A percentile compares a stretch with the other conserved stretches of the same genome.
Conservation (phyloP, 2,329 filamentous ascomycete genomes). For the Penicillium janthinellum region DNA sequence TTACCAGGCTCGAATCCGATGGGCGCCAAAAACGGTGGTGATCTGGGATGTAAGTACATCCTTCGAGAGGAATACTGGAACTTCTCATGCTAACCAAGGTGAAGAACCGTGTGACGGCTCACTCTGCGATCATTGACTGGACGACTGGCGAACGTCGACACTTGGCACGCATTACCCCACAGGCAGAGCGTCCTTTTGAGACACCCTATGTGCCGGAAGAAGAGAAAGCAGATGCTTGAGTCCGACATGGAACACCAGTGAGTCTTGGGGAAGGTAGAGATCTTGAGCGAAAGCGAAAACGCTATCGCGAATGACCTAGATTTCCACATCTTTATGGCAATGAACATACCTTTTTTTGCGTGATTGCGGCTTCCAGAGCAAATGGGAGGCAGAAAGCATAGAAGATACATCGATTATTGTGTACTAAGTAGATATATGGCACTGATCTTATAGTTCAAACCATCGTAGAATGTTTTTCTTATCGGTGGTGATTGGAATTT, state of each 20-base stretch:
- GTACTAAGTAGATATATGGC: too few relatives aligned
- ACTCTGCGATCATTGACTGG: slow-evolving; percentile 40
- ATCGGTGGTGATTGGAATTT: too few relatives aligned
- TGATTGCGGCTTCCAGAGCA: not conserved
- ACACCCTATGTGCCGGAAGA: slow-evolving; percentile 19
- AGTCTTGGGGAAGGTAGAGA: not conserved
- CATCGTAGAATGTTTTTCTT: too few relatives aligned
- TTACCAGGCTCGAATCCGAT: slow-evolving; percentile 30
- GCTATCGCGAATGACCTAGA: too few relatives aligned
- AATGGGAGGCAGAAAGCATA: not conserved
- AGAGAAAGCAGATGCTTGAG: not conserved
- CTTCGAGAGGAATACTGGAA: slow-evolving; percentile 13
- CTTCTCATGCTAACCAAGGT: slow-evolving; percentile 22
- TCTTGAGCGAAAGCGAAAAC: too few relatives aligned
- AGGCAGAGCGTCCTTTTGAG: slow-evolving; percentile 31
- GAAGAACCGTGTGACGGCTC: slow-evolving; percentile 41
- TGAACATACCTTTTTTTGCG: not conserved
- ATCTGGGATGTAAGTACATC: slow-evolving; percentile 42
- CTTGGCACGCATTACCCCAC: slow-evolving; percentile 33
- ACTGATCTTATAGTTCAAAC: too few relatives aligned
- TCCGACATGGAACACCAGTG: not conserved
- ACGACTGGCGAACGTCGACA: slow-evolving; percentile 32
- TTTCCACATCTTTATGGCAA: not conserved
- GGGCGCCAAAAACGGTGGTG: slow-evolving; percentile 31
- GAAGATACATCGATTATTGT: too few relatives aligned